Conservation (phyloP, 257 asterid genomes). For the Misopates orontium region DNA sequence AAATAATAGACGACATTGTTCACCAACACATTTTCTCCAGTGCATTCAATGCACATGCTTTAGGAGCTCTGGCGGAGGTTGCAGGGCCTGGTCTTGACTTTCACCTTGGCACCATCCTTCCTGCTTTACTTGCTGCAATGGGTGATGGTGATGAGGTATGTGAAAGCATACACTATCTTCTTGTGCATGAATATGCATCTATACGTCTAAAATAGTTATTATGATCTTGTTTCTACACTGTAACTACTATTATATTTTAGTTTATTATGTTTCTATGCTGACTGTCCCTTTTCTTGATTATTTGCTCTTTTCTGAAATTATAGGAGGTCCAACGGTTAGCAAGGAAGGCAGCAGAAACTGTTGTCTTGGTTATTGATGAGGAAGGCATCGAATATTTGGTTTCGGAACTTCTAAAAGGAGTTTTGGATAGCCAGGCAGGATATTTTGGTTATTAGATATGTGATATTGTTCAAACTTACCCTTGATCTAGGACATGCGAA, state of each 20-base stretch:
- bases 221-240: background rate
- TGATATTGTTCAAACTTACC: conserved; percentile 18
- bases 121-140: conserved; percentile 86
- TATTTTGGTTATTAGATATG: conserved; percentile 23
- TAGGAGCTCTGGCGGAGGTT: conserved; percentile 98
- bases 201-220: background rate
- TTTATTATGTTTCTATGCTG: conserved; percentile 17
- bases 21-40: conserved; percentile 40
- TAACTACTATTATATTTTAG: background rate
- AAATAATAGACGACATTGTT: conserved; percentile 6
- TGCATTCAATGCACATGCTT: conserved; percentile 96
- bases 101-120: conserved; percentile 87
- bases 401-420: conserved; percentile 88
- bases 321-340: conserved; percentile 73
- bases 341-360: conserved; percentile 91
- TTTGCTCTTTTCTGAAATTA: conserved; percentile 24
- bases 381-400: conserved; percentile 83
- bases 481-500: conserved; percentile 15
- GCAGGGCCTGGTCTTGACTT: conserved; percentile 96
- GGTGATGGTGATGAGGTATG: conserved; percentile 69
- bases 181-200: background rate
- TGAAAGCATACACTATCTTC: background rate
- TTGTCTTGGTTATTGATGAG: conserved; percentile 86
- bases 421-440: conserved; percentile 80
- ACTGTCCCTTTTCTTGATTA: conserved; percentile 8